A percentile compares a stretch with the other conserved stretches of the same genome.
These are phyloP conservation scores for Fusarium nematophilum DNA, from an alignment of 2,329 filamentous ascomycete genomes.

Conservation along the genomic window DNA sequence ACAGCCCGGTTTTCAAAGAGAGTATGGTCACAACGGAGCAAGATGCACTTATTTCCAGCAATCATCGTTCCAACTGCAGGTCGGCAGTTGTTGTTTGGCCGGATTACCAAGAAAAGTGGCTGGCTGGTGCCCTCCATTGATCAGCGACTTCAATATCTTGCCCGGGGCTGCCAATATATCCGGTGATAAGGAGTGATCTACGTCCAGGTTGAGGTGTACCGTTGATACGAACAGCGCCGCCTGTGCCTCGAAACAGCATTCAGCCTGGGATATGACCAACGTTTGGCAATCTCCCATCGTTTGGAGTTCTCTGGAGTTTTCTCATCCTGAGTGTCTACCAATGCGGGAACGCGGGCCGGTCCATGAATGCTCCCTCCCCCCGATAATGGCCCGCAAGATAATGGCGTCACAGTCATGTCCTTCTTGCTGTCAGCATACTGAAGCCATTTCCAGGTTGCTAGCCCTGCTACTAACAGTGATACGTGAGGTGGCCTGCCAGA, in stretches of 20 bases:
- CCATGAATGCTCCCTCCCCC: not conserved
- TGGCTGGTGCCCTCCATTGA: not conserved
- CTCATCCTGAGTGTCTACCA: not conserved
- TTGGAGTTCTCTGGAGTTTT: slow-evolving; percentile 1
- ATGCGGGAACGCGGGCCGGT: slow-evolving; percentile 17
- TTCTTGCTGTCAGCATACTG: not conserved
- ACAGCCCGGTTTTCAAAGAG: not conserved
- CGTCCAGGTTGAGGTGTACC: slow-evolving; percentile 8
- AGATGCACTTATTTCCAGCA: slow-evolving; percentile 5
- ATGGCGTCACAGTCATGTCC: not conserved
- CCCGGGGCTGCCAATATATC: not conserved
- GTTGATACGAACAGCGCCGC: slow-evolving; percentile 17
- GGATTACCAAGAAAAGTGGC: not conserved
- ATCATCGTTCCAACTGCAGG: not conserved
- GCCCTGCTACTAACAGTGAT: not conserved
- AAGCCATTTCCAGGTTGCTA: not conserved
- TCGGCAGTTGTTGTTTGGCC: not conserved
- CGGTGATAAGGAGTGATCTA: slow-evolving; percentile 22
- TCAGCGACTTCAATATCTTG: too few species aligned
- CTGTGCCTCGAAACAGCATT: slow-evolving; percentile 3
- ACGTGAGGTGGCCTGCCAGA: not conserved
- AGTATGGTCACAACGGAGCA: not conserved
- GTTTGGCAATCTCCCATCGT: not conserved
- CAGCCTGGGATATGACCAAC: not conserved
- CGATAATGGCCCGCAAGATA: too few species aligned